Percentiles rank a stretch among this genome's conserved stretches.
phyloP scores from a whole-genome alignment of 768 basidiomycete genomes.

The Tricholoma terreum region DNA sequence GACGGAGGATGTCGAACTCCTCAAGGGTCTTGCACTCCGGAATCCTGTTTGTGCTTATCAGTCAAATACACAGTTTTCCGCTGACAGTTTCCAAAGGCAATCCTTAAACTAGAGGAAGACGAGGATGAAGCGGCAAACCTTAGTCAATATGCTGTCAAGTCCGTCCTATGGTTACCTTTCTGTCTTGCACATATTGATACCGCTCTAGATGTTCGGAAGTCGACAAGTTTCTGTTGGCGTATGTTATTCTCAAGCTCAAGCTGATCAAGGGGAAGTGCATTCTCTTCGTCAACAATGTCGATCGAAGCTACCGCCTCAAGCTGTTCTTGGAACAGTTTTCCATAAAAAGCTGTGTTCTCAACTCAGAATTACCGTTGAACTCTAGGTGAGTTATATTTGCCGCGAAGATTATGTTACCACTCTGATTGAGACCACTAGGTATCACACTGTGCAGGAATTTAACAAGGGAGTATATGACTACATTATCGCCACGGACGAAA shows the following conservation, averaged over 20 bases:
- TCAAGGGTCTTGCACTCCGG: constrained; percentile 85
- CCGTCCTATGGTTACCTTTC: constrained; percentile 14
- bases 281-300: constrained; percentile 94
- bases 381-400: constrained; percentile 55
- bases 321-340: constrained; percentile 98
- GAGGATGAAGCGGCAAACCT: constrained; percentile 79
- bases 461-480: constrained; percentile 99
- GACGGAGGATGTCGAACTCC: constrained; percentile 90
- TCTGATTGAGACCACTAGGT: constrained; percentile 42
- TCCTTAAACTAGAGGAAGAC: constrained; percentile 84
- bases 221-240: constrained; percentile 95
- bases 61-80: not conserved
- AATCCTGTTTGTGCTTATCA: constrained; percentile 64
- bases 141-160: constrained; percentile 84
- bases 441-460: constrained; percentile 97
- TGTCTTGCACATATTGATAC: constrained; percentile 4
- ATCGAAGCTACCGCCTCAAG: constrained; percentile 91
- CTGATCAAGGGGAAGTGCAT: constrained; percentile 96
- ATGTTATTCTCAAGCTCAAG: constrained; percentile 94
- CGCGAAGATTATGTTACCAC: not conserved
- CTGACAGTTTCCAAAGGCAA: constrained; percentile 49
- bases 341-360: constrained; percentile 92
- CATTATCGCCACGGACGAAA: constrained; percentile 96
- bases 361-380: constrained; percentile 93
- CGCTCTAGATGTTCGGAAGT: constrained; percentile 70